Percentiles rank a stretch among this genome's conserved stretches.
These are phyloP conservation scores for Durusdinium trenchii DNA, from an alignment of 73 alveolate species.

Conservation along the genomic window DNA sequence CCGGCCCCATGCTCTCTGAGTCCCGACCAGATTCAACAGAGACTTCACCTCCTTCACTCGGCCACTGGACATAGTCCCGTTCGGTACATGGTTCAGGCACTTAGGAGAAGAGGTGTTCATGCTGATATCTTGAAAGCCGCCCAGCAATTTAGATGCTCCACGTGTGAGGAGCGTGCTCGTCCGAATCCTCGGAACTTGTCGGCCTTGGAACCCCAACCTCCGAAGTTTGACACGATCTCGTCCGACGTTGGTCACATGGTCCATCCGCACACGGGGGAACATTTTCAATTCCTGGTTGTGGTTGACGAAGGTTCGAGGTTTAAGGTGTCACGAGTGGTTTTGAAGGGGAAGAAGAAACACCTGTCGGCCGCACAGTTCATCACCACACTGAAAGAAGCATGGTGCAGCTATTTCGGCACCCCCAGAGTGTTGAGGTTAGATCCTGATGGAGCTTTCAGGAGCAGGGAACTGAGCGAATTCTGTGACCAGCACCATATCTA, in stretches of 20 bases:
- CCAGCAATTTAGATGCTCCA: too few relatives aligned
- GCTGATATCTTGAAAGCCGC: too few relatives aligned
- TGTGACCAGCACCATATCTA: not conserved
- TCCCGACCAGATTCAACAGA: too few relatives aligned
- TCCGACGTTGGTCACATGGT: not conserved
- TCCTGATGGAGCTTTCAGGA: not conserved
- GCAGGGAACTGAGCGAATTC: not conserved
- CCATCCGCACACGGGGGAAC: not conserved
- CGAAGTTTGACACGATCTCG: not conserved
- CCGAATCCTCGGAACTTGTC: not conserved
- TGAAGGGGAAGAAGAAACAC: not conserved
- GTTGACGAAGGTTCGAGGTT: not conserved
- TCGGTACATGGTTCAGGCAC: too few relatives aligned
- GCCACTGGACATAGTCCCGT: too few relatives aligned
- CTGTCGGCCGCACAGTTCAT: not conserved
- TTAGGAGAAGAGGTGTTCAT: too few relatives aligned
- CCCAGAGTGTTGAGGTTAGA: not conserved
- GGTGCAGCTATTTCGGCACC: not conserved
- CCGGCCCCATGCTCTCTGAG: too few relatives aligned
- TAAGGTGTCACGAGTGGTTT: not conserved
- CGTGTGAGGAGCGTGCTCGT: not conserved
- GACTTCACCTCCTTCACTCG: too few relatives aligned
- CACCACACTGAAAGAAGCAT: not conserved
- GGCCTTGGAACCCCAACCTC: not conserved
- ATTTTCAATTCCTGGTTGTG: not conserved